Conservation (phyloP, 441 rosid species). For the Erodium moschatum region DNA sequence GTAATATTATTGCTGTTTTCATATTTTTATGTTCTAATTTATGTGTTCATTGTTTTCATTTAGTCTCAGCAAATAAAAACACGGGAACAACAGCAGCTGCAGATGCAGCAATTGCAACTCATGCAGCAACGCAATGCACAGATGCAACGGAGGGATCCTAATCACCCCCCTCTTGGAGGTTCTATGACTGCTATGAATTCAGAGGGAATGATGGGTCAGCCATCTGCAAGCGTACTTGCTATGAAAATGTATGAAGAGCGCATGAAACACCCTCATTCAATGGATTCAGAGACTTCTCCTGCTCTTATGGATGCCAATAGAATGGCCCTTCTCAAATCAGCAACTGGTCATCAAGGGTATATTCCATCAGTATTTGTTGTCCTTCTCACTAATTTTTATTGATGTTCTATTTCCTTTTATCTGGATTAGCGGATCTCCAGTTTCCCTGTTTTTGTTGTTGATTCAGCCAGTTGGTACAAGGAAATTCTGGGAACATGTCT, state of each 20-base stretch:
- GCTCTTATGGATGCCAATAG: slow-evolving; percentile 45
- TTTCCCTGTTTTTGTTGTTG: slow-evolving; percentile 15
- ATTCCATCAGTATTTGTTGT: slow-evolving; percentile 2
- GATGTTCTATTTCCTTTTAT: slow-evolving; percentile 7
- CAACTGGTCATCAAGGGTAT: slow-evolving; percentile 48
- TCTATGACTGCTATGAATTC: slow-evolving; percentile 36
- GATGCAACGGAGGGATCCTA: slow-evolving; percentile 50
- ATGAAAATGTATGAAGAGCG: slow-evolving; percentile 59
- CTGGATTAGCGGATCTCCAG: slow-evolving; percentile 15
- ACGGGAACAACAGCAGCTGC: slow-evolving; percentile 54
- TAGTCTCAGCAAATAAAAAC: slow-evolving; percentile 52
- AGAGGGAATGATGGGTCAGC: slow-evolving; percentile 54
- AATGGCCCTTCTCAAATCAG: slow-evolving; percentile 40
- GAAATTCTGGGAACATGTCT: slow-evolving; percentile 45
- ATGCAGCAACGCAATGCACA: slow-evolving; percentile 50
- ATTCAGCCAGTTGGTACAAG: slow-evolving; percentile 54
- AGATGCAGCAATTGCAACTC: slow-evolving; percentile 56
- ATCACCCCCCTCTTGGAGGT: slow-evolving; percentile 38
- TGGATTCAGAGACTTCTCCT: slow-evolving; percentile 46
- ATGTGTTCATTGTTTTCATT: slow-evolving; percentile 10
- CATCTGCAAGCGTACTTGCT: slow-evolving; percentile 52
- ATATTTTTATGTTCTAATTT: not conserved
- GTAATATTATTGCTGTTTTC: not conserved
- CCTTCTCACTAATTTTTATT: slow-evolving; percentile 9
- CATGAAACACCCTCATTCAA: slow-evolving; percentile 41